Evolutionary conservation across 148 eudicot genomes (phyloP), one percentile per base, ranked within the genome.

Genomic region (Rhododendron williamsianum): DNA sequence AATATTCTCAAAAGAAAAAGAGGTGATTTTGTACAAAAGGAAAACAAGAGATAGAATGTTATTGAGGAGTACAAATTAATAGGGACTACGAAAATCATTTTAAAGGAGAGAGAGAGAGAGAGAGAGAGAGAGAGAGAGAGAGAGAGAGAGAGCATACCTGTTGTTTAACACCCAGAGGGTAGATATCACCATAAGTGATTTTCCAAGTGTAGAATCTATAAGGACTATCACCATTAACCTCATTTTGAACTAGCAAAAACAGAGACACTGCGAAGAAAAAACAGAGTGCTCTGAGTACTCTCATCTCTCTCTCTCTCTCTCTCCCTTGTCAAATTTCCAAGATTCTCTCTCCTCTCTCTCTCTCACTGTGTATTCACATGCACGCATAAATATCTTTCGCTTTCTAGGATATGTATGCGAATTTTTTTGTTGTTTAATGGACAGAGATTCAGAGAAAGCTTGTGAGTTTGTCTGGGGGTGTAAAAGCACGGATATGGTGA

Each of bases 111-210:
- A 4, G 7, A 56, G 63, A 56, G 67, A 60, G 9, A 58, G 65
- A 36, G 4, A 54, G 58, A 54, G 60, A 54, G 63, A 56, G 33
- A n/a, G 33, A 23, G 86, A 87, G 84, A 21, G 52, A 74, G n/a
- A 51, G 73, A 51, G 15, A 4, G 38, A 78, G 54, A 51, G 48
- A 4, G 9, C 27, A 23, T 80, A 94, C 98, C 89, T 92, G 93
- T 86, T 93, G 96, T 76, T 84, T 92, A 73, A 92, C 92, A 78
- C 96, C 96, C 89, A 93, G 15, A 74, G 93, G 96, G 65, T 93
- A 91, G 56, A 91, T 80, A 51, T 86, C 85, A 4, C 96, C 96
- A 82, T 92, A 91, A 76, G 93, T 90, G 90, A 93, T 87, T 72
- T 87, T 90, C 92, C 94, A 92, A 84, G 86, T 86, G 90, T 92